These are phyloP conservation scores for Geranium rotundifolium DNA, from an alignment of 345 rosid species.

Conservation along the genomic window DNA sequence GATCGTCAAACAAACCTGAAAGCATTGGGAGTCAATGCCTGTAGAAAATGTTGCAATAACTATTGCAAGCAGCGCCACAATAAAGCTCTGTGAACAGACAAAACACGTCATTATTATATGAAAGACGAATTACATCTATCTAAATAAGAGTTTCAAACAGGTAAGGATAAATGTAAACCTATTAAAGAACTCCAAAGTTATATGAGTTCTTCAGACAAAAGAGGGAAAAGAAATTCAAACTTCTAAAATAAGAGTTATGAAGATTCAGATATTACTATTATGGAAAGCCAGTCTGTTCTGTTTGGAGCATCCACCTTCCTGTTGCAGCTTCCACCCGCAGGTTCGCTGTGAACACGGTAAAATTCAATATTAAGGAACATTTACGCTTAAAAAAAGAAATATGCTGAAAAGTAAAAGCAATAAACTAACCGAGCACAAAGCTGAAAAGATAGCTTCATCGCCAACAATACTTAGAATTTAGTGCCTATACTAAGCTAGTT, in stretches of 20 bases:
- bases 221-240: not conserved
- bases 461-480: too few relatives aligned
- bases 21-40: slow-evolving; percentile 87
- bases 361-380: not conserved
- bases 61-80: slow-evolving; percentile 72
- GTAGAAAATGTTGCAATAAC: slow-evolving; percentile 97
- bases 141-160: too few relatives aligned
- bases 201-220: not conserved
- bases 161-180: too few relatives aligned
- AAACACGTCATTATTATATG: too few relatives aligned
- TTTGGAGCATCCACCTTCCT: slow-evolving; percentile 72
- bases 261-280: slow-evolving; percentile 46
- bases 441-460: too few relatives aligned
- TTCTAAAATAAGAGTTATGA: not conserved
- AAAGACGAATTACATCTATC: not conserved
- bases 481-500: not conserved
- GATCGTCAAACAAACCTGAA: slow-evolving; percentile 48
- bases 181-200: too few relatives aligned
- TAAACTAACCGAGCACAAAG: not conserved
- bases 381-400: not conserved
- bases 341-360: slow-evolving; percentile 51
- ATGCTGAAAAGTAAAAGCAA: not conserved
- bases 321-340: slow-evolving; percentile 82
- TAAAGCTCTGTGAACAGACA: slow-evolving; percentile 50
- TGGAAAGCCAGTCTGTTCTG: slow-evolving; percentile 88